A percentile compares a stretch with the other conserved stretches of the same genome.
phyloP scores from a whole-genome alignment of 345 rosid species.

The Clausena lansium region DNA sequence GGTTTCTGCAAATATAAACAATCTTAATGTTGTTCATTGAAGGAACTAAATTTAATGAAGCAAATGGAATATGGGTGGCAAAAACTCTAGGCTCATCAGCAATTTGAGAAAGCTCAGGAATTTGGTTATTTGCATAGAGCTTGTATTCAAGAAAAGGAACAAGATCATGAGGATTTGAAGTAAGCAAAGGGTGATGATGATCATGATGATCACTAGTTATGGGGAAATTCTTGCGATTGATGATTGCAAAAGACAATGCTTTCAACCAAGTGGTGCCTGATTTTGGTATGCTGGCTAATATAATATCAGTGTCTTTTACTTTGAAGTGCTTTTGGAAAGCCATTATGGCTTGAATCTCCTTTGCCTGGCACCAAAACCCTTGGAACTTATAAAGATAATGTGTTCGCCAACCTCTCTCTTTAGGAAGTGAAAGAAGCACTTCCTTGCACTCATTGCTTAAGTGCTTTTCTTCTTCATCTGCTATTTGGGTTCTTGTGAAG shows the following conservation, averaged over 20 bases:
- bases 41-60: conserved; percentile 12
- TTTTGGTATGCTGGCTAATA: conserved; percentile 50
- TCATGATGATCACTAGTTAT: conserved; percentile 15
- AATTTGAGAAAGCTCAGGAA: conserved; percentile 37
- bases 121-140: conserved; percentile 35
- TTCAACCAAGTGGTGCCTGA: conserved; percentile 66
- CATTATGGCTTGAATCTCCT: conserved; percentile 52
- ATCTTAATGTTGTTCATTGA: conserved; percentile 29
- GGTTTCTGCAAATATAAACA: conserved; percentile 51
- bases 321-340: conserved; percentile 46
- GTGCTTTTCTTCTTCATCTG: conserved; percentile 14
- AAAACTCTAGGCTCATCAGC: conserved; percentile 36
- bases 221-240: conserved; percentile 26
- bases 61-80: conserved; percentile 47
- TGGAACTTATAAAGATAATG: conserved; percentile 49
- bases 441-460: conserved; percentile 48
- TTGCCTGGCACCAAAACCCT: conserved; percentile 72
- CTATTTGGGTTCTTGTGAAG: not conserved
- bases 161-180: conserved; percentile 54
- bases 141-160: conserved; percentile 59
- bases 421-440: conserved; percentile 55
- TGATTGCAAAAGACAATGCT: conserved; percentile 39
- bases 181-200: conserved; percentile 37
- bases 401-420: conserved; percentile 70
- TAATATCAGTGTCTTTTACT: conserved; percentile 26